A percentile compares a stretch with the other conserved stretches of the same genome.
Evolutionary conservation across 148 eudicot genomes (phyloP).

Genomic region (Camellia granthamiana): DNA sequence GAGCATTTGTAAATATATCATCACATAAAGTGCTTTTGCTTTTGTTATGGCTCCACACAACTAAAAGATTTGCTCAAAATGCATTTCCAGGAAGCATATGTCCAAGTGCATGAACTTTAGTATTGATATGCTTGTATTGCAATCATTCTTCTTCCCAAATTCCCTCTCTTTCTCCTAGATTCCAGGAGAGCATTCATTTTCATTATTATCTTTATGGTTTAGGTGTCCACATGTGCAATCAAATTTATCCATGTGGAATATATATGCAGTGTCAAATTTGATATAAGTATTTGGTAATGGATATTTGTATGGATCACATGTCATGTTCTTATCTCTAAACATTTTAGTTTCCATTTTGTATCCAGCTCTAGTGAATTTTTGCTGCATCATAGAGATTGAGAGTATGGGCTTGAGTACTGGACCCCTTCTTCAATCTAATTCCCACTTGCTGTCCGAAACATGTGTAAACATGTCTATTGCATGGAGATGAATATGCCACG

Average conservation of each 20-base stretch:
- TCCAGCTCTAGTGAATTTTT: not conserved
- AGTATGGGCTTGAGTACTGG: too few species aligned
- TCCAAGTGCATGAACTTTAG: too few species aligned
- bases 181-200: not conserved
- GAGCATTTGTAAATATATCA: too few species aligned
- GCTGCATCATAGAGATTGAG: too few species aligned
- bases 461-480: constrained; percentile 1
- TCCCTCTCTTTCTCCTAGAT: not conserved
- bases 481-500: not conserved
- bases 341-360: not conserved
- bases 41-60: too few species aligned
- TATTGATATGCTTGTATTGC: too few species aligned
- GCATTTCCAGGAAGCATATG: too few species aligned
- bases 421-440: too few species aligned
- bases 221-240: constrained; percentile 9
- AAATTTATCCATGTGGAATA: constrained; percentile 11
- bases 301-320: not conserved
- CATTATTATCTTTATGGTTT: not conserved
- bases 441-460: not conserved
- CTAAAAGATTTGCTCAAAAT: too few species aligned
- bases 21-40: too few species aligned
- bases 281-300: not conserved
- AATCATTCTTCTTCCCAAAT: not conserved
- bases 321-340: not conserved
- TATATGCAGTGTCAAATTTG: not conserved